Evolutionary conservation across 2,329 filamentous ascomycete species (phyloP).

Genomic region (Saccharata proteae): DNA sequence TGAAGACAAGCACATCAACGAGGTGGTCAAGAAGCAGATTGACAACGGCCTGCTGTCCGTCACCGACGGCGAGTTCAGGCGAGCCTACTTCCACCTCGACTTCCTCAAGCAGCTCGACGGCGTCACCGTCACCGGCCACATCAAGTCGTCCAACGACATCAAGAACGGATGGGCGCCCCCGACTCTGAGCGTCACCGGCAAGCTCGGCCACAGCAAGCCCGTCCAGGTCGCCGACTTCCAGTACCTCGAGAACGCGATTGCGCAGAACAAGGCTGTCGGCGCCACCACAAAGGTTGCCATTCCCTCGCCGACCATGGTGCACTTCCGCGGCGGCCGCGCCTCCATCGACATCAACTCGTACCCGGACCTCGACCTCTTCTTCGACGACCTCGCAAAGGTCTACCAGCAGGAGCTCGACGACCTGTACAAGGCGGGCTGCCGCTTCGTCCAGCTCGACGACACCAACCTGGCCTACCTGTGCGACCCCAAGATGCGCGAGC

Average conservation of each 20-base stretch:
- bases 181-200: constrained; percentile 41
- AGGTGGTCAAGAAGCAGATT: constrained; percentile 38
- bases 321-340: constrained; percentile 44
- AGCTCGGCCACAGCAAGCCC: constrained; percentile 38
- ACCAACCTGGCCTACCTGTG: constrained; percentile 49
- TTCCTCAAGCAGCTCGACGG: constrained; percentile 44
- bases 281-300: constrained; percentile 45
- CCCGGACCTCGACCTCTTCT: constrained; percentile 43
- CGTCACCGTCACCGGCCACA: constrained; percentile 38
- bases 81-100: constrained; percentile 47
- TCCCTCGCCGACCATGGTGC: constrained; percentile 47
- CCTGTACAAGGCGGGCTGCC: constrained; percentile 42
- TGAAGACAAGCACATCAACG: constrained; percentile 39
- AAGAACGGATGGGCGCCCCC: constrained; percentile 40
- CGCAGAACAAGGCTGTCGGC: constrained; percentile 20
- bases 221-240: constrained; percentile 47
- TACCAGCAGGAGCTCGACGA: constrained; percentile 44
- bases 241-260: constrained; percentile 39
- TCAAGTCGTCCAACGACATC: constrained; percentile 32
- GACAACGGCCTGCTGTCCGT: constrained; percentile 37
- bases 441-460: constrained; percentile 47
- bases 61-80: constrained; percentile 46
- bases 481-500: constrained; percentile 43
- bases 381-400: constrained; percentile 42
- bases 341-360: constrained; percentile 42